A percentile compares a stretch with the other conserved stretches of the same genome.
Conservation (phyloP, 73 alveolate species). For the Stentor roeselii region DNA sequence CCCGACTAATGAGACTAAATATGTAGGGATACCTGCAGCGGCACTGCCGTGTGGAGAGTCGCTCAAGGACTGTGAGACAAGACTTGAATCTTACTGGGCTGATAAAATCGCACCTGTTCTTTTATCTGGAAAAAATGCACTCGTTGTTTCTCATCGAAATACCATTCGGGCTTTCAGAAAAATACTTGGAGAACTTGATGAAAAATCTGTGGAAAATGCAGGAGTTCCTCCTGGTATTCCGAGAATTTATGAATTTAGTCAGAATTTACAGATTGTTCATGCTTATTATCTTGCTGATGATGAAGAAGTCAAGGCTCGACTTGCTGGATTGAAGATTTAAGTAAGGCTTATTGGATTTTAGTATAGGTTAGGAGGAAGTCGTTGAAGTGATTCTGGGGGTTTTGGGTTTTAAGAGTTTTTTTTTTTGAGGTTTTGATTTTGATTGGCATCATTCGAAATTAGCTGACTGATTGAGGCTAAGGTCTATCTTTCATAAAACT, state of each 20-base stretch:
- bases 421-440: too few relatives aligned
- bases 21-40: conserved; percentile 73
- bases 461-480: too few relatives aligned
- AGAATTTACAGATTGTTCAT: conserved; percentile 72
- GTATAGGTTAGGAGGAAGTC: too few relatives aligned
- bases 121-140: conserved; percentile 85
- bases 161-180: conserved; percentile 95
- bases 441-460: too few relatives aligned
- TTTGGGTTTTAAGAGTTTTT: too few relatives aligned
- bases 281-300: conserved; percentile 39
- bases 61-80: conserved; percentile 79
- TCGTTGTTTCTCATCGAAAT: conserved; percentile 98
- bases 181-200: conserved; percentile 86
- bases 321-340: too few relatives aligned
- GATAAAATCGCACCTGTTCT: conserved; percentile 79
- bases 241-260: conserved; percentile 90
- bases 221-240: conserved; percentile 91
- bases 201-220: conserved; percentile 44
- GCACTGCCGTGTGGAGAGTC: conserved; percentile 95
- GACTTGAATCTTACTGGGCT: conserved; percentile 92
- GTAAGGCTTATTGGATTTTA: too few relatives aligned
- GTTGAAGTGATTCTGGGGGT: too few relatives aligned
- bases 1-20: conserved; percentile 54
- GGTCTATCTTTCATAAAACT: too few relatives aligned
- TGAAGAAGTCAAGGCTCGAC: not conserved